Percentiles rank a stretch among this genome's conserved stretches.
Conservation (phyloP, 2,329 filamentous ascomycete species). For the Nothopassalora personata region DNA sequence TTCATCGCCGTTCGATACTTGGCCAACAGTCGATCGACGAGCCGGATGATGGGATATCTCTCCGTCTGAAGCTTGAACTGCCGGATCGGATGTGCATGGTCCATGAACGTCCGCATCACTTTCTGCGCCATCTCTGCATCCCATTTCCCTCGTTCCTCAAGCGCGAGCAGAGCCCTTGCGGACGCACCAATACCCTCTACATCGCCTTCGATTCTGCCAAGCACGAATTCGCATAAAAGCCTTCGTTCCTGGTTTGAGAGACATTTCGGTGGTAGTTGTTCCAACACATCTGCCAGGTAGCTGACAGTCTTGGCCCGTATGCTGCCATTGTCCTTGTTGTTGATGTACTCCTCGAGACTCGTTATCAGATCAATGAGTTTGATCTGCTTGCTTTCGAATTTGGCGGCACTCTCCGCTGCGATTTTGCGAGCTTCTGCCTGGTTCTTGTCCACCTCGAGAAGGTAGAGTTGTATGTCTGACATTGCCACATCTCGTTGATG, state of each 20-base stretch:
- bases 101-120: conserved; percentile 45
- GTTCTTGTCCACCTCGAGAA: conserved; percentile 47
- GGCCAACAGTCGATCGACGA: conserved; percentile 58
- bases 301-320: conserved; percentile 54
- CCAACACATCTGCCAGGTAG: conserved; percentile 49
- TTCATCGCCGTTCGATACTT: conserved; percentile 55
- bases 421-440: conserved; percentile 42
- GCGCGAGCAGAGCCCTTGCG: conserved; percentile 52
- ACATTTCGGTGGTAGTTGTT: conserved; percentile 48
- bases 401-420: conserved; percentile 41
- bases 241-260: conserved; percentile 57
- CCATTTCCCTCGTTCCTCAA: conserved; percentile 58
- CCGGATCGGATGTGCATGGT: conserved; percentile 54
- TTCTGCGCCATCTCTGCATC: conserved; percentile 51
- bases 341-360: conserved; percentile 61
- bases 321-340: conserved; percentile 55
- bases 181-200: conserved; percentile 51
- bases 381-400: conserved; percentile 53
- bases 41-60: conserved; percentile 56
- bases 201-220: conserved; percentile 58
- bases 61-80: conserved; percentile 58
- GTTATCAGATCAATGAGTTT: conserved; percentile 60
- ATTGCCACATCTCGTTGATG: conserved; percentile 33
- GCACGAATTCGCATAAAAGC: conserved; percentile 58
- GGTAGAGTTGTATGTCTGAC: conserved; percentile 50